Percentiles rank a stretch among this genome's conserved stretches.
These are phyloP conservation scores for Globisporangium emineosum DNA, from an alignment of 352 stramenopile genomes.

Conservation along the genomic window DNA sequence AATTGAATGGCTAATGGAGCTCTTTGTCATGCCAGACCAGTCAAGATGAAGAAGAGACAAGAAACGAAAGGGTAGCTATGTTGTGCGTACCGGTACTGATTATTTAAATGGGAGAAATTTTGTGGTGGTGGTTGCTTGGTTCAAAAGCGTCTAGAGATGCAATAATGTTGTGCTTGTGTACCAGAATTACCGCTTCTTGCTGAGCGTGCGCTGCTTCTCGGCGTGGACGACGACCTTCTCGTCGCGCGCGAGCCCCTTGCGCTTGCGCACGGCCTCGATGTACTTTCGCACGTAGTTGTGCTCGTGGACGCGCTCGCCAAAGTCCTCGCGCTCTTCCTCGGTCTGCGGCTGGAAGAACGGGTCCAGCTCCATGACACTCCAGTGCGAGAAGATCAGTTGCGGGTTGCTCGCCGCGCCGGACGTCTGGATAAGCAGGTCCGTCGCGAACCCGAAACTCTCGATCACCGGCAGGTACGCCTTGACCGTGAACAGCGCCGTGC, in stretches of 20 bases:
- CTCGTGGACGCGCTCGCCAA: constrained; percentile 89
- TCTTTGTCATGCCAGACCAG: neutral
- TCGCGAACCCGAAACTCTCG: constrained; percentile 93
- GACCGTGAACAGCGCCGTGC: constrained; percentile 93
- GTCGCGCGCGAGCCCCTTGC: constrained; percentile 93
- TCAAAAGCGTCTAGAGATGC: neutral
- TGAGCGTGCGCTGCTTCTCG: constrained; percentile 95
- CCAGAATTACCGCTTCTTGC: constrained; percentile 70
- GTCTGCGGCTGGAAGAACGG: constrained; percentile 96
- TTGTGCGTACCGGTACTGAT: neutral
- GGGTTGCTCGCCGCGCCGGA: constrained; percentile 95
- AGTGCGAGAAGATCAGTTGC: constrained; percentile 95
- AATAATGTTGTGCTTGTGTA: neutral
- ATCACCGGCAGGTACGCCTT: constrained; percentile 92
- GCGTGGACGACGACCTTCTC: constrained; percentile 95
- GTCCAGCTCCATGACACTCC: constrained; percentile 92
- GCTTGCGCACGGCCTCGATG: constrained; percentile 92
- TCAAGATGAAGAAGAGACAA: neutral
- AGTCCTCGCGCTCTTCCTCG: constrained; percentile 95
- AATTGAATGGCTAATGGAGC: constrained; percentile 5
- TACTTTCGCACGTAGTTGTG: constrained; percentile 94
- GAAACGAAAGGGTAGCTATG: neutral
- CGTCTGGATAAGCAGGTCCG: constrained; percentile 92
- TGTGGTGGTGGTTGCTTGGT: neutral
- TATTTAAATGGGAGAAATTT: constrained; percentile 8